Evolutionary conservation across 768 basidiomycete genomes (phyloP).

Genomic region (Paxillus ammoniavirescens): DNA sequence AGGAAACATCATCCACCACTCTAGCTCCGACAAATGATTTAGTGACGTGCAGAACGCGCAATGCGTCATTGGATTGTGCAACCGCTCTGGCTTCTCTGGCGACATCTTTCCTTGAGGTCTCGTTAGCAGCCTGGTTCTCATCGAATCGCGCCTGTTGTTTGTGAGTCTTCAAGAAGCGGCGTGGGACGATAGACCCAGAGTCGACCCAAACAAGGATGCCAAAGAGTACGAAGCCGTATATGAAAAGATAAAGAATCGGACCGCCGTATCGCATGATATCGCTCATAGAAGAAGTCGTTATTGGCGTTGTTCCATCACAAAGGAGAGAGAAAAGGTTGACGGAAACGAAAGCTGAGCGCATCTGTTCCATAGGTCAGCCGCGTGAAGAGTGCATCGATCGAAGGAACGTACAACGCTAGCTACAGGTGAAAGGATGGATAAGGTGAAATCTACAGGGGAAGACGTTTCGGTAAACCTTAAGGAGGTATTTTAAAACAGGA

Average conservation of each 20-base stretch:
- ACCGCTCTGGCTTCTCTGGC: conserved; percentile 50
- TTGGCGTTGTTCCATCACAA: conserved; percentile 53
- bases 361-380: conserved; percentile 33
- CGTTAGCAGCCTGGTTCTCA: conserved; percentile 11
- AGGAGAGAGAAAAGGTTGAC: conserved; percentile 75
- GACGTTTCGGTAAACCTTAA: background rate
- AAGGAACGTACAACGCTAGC: conserved; percentile 56
- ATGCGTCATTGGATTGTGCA: conserved; percentile 47
- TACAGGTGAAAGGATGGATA: conserved; percentile 67
- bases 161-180: conserved; percentile 30
- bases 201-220: conserved; percentile 68
- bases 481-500: background rate
- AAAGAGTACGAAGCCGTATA: conserved; percentile 58
- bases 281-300: conserved; percentile 48
- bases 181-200: conserved; percentile 57
- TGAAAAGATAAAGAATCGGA: conserved; percentile 70
- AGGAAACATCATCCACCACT: conserved; percentile 73
- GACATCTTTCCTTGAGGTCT: conserved; percentile 47
- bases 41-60: conserved; percentile 61
- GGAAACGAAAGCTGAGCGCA: conserved; percentile 70
- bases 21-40: conserved; percentile 56
- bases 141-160: conserved; percentile 12
- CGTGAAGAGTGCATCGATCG: background rate
- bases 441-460: conserved; percentile 51
- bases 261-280: conserved; percentile 64